phyloP scores from a whole-genome alignment of 2,329 filamentous ascomycete species.

The Emmonsiellopsis sp. region DNA sequence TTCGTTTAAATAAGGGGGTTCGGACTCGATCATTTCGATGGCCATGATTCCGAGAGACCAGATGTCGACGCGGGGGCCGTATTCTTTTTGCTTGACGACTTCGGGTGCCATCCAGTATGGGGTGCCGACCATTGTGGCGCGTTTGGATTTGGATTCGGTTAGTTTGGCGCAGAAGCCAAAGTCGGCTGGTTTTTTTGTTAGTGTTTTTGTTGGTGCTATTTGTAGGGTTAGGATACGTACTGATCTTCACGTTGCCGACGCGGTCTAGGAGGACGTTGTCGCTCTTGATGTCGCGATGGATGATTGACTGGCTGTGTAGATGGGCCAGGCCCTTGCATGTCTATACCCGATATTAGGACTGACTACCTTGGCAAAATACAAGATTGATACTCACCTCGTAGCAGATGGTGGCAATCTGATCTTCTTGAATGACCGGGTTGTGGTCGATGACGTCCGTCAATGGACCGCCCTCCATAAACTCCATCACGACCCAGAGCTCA shows the following conservation, averaged over 20 bases:
- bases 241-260: slow-evolving; percentile 94
- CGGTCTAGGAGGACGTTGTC: slow-evolving; percentile 95
- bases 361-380: background rate
- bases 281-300: slow-evolving; percentile 98
- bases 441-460: slow-evolving; percentile 98
- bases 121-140: slow-evolving; percentile 97
- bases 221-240: slow-evolving; percentile 46
- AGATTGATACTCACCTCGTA: slow-evolving; percentile 60
- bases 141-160: slow-evolving; percentile 92
- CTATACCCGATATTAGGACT: slow-evolving; percentile 41
- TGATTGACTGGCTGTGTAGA: slow-evolving; percentile 91
- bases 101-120: slow-evolving; percentile 99
- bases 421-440: slow-evolving; percentile 85
- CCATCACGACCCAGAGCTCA: slow-evolving; percentile 99
- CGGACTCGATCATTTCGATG: slow-evolving; percentile 99
- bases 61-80: slow-evolving; percentile 95
- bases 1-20: slow-evolving; percentile 95
- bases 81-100: slow-evolving; percentile 98
- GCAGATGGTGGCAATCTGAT: slow-evolving; percentile 96
- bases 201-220: slow-evolving; percentile 11
- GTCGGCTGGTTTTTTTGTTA: slow-evolving; percentile 57
- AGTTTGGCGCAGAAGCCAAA: slow-evolving; percentile 99
- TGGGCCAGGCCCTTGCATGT: slow-evolving; percentile 93
- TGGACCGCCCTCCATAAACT: slow-evolving; percentile 98
- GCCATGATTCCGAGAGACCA: slow-evolving; percentile 99